Conservation (phyloP, 345 rosid genomes). For the Ailanthus altissimus region DNA sequence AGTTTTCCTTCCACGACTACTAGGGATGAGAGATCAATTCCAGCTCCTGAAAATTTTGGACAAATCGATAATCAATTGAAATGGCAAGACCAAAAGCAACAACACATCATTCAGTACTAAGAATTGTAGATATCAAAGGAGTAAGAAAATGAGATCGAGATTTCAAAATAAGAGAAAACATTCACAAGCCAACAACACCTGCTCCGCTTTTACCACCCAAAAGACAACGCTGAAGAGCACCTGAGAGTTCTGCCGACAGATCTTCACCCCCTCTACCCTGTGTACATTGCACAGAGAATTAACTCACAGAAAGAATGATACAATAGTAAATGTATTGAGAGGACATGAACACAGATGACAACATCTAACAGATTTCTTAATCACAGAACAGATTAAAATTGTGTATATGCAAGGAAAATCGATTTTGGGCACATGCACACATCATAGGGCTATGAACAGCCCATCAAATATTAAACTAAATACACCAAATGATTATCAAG, state of each 20-base stretch:
- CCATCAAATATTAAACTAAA: not conserved
- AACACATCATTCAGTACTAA: not conserved
- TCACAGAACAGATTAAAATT: conserved; percentile 2
- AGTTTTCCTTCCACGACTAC: conserved; percentile 77
- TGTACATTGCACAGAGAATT: conserved; percentile 7
- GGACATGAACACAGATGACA: not conserved
- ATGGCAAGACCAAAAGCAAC: not conserved
- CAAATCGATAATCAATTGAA: conserved; percentile 18
- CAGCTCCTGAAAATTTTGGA: conserved; percentile 59
- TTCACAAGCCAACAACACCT: conserved; percentile 44
- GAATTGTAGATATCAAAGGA: not conserved
- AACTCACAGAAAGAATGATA: not conserved
- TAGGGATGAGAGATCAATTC: conserved; percentile 73
- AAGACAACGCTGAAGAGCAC: conserved; percentile 71
- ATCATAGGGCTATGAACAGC: not conserved
- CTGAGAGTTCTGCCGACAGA: conserved; percentile 75
- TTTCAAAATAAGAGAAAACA: not conserved
- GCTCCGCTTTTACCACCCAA: conserved; percentile 90
- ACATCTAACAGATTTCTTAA: not conserved
- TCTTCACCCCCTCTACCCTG: conserved; percentile 98
- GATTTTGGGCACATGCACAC: not conserved
- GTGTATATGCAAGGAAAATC: not conserved
- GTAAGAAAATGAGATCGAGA: not conserved
- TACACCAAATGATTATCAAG: not conserved
- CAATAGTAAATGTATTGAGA: not conserved